Percentiles rank a stretch among this genome's conserved stretches.
Evolutionary conservation across 176 grass and related monocot species (phyloP).

Genomic region (Ampelocalamus luodianensis): DNA sequence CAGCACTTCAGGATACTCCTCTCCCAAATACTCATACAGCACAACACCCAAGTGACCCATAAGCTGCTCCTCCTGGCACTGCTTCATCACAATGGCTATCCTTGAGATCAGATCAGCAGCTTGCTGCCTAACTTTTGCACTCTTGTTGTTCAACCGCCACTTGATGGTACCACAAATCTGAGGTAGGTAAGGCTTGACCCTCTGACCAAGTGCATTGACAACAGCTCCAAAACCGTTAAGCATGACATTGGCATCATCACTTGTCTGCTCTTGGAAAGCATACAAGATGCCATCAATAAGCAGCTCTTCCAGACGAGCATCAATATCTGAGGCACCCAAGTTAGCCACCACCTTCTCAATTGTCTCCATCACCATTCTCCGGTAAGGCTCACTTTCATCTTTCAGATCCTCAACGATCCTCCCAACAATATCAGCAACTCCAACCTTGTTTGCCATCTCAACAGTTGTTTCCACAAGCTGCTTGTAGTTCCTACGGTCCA

Average conservation of each 20-base stretch:
- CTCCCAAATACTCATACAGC: conserved; percentile 93
- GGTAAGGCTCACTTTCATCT: conserved; percentile 95
- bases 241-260: conserved; percentile 99
- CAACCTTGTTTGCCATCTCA: conserved; percentile 97
- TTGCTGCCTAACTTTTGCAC: conserved; percentile 96
- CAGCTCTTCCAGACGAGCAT: conserved; percentile 88
- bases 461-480: conserved; percentile 98
- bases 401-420: conserved; percentile 94
- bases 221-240: conserved; percentile 99
- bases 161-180: conserved; percentile 99
- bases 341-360: conserved; percentile 98
- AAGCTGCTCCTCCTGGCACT: conserved; percentile 94
- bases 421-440: conserved; percentile 88
- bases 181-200: conserved; percentile 93
- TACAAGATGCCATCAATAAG: conserved; percentile 98
- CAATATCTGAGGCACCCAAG: conserved; percentile 94
- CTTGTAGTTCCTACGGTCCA: conserved; percentile 98
- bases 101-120: conserved; percentile 96
- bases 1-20: conserved; percentile 97
- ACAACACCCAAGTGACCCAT: conserved; percentile 98
- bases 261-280: conserved; percentile 99
- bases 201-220: conserved; percentile 85
- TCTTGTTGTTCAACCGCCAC: conserved; percentile 97
- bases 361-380: conserved; percentile 99
- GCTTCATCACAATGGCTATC: conserved; percentile 98